Conservation (phyloP, 345 rosid species). For the Sonneratia alba region DNA sequence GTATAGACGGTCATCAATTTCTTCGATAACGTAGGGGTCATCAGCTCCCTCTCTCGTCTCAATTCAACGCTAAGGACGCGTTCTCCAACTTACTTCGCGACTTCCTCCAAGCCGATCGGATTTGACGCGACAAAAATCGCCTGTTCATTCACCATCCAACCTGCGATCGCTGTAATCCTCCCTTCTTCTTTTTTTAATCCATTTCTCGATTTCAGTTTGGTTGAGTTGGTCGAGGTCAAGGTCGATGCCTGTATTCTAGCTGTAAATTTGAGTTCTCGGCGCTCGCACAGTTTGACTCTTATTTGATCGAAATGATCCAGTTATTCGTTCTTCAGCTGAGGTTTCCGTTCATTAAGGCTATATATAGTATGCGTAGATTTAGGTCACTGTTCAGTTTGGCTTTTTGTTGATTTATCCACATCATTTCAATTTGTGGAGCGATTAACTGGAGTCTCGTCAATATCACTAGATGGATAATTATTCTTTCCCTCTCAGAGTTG, state of each 20-base stretch:
- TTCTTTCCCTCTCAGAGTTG: too few species aligned
- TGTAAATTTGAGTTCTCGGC: too few species aligned
- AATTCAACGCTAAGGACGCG: conserved; percentile 6
- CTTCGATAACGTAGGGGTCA: neutral
- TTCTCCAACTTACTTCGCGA: conserved; percentile 38
- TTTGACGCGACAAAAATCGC: conserved; percentile 46
- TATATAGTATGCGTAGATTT: too few species aligned
- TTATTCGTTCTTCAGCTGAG: neutral
- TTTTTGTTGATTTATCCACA: too few species aligned
- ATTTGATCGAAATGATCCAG: neutral
- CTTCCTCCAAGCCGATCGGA: conserved; percentile 28
- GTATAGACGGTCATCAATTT: neutral
- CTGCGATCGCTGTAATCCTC: conserved; percentile 32
- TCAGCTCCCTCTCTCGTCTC: conserved; percentile 1
- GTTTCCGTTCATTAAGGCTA: neutral
- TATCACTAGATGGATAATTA: too few species aligned
- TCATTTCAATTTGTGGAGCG: too few species aligned
- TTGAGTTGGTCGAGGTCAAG: neutral
- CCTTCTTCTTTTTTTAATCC: neutral
- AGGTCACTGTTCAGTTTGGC: too few species aligned
- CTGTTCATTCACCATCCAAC: conserved; percentile 45
- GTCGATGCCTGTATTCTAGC: too few species aligned
- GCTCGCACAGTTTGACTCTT: neutral
- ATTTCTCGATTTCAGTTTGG: neutral
- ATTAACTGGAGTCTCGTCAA: too few species aligned